These are phyloP conservation scores for Piloderma croceum DNA, from an alignment of 768 basidiomycete species.

Conservation along the genomic window DNA sequence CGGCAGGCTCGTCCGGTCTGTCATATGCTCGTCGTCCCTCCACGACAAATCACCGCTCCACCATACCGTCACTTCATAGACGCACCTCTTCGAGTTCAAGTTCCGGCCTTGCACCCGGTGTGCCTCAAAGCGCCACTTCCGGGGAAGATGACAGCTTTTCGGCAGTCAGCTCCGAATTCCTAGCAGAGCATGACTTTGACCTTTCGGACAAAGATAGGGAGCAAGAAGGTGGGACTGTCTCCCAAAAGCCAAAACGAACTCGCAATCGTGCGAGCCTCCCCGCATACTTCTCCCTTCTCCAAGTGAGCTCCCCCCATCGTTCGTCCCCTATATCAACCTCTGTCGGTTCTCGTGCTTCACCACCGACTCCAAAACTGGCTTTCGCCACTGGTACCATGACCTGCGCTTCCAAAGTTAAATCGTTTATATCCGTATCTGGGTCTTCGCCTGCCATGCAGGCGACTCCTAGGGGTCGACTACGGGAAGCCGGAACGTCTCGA, in stretches of 20 bases:
- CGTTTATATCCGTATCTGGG: slow-evolving; percentile 11
- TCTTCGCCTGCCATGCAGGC: slow-evolving; percentile 28
- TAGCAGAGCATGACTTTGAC: slow-evolving; percentile 28
- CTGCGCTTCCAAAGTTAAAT: slow-evolving; percentile 9
- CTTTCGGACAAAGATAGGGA: slow-evolving; percentile 18
- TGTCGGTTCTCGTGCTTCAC: slow-evolving; percentile 42
- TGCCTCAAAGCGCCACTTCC: slow-evolving; percentile 16
- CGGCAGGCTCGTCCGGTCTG: slow-evolving; percentile 40
- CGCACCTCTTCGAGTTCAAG: slow-evolving; percentile 45
- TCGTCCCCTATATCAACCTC: slow-evolving; percentile 36
- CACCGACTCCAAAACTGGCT: slow-evolving; percentile 54
- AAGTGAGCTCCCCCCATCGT: slow-evolving; percentile 41
- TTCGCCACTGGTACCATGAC: slow-evolving; percentile 24
- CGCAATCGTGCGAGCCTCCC: slow-evolving; percentile 72
- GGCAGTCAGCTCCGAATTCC: slow-evolving; percentile 11
- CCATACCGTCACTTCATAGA: slow-evolving; percentile 50
- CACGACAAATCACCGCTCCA: slow-evolving; percentile 61
- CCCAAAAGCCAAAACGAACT: slow-evolving; percentile 40
- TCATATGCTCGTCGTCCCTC: slow-evolving; percentile 68
- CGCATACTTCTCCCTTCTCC: slow-evolving; percentile 69
- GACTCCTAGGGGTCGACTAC: slow-evolving; percentile 52
- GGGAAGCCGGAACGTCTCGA: slow-evolving; percentile 30
- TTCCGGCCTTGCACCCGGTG: slow-evolving; percentile 23
- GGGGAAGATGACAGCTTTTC: slow-evolving; percentile 3
- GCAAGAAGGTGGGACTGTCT: slow-evolving; percentile 23